phyloP scores from a whole-genome alignment of 202 grass and related monocot species.

The Schoenoplectus triqueter region DNA sequence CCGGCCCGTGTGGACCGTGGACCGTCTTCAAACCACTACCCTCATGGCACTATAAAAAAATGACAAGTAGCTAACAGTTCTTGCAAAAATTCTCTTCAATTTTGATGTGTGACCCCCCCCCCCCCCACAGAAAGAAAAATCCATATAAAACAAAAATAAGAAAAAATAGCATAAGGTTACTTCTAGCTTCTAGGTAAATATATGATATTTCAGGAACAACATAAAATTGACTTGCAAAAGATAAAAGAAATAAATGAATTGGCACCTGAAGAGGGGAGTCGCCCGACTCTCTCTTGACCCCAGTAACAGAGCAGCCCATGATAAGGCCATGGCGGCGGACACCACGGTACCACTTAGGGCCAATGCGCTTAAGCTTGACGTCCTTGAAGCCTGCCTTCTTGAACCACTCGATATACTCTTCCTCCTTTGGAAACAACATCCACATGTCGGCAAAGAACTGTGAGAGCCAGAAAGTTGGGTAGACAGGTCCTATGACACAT shows the following conservation, averaged over 20 bases:
- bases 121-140: background rate
- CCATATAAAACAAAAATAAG: too few species aligned
- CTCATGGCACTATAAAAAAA: too few species aligned
- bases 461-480: conserved; percentile 90
- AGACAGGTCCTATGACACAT: conserved; percentile 81
- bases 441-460: conserved; percentile 91
- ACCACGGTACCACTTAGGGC: conserved; percentile 95
- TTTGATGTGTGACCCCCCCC: background rate
- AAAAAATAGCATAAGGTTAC: background rate
- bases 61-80: background rate
- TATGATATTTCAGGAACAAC: background rate
- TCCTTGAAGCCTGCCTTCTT: conserved; percentile 84
- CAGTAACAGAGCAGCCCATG: conserved; percentile 90
- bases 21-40: too few species aligned
- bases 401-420: conserved; percentile 98
- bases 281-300: conserved; percentile 64
- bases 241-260: background rate
- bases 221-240: background rate
- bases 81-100: background rate
- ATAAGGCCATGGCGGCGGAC: conserved; percentile 87
- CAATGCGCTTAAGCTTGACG: conserved; percentile 83
- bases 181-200: background rate
- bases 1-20: too few species aligned
- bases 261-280: conserved; percentile 80
- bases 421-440: conserved; percentile 97